phyloP scores from a whole-genome alignment of 1,284 basidiomycete genomes.

The Acaromyces ingoldii region DNA sequence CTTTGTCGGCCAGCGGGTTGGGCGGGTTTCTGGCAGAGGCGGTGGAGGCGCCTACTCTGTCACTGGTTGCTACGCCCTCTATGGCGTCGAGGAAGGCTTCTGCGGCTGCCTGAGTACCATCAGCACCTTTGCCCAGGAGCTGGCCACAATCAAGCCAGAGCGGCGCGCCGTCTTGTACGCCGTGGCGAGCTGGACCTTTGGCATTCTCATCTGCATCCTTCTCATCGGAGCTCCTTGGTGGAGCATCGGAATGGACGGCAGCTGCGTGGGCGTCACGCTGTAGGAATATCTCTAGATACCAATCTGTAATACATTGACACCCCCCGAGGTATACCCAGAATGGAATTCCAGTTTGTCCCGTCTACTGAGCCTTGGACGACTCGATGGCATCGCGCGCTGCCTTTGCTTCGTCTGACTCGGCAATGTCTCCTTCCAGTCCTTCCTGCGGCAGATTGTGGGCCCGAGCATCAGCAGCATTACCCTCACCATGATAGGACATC shows the following conservation, averaged over 20 bases:
- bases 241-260: conserved; percentile 32
- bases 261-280: conserved; percentile 22
- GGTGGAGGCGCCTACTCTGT: conserved; percentile 7
- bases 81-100: conserved; percentile 72
- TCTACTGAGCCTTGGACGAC: neutral
- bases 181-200: conserved; percentile 26
- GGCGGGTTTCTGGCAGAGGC: conserved; percentile 5
- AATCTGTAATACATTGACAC: neutral
- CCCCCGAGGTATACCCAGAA: neutral
- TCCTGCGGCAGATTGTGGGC: conserved; percentile 1
- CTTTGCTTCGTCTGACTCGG: conserved; percentile 10
- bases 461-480: neutral
- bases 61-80: conserved; percentile 32
- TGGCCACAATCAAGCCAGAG: conserved; percentile 58
- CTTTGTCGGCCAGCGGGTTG: conserved; percentile 26
- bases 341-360: neutral
- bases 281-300: neutral
- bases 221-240: conserved; percentile 45
- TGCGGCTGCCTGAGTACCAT: conserved; percentile 93
- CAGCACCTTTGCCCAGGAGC: conserved; percentile 84
- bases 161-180: conserved; percentile 35
- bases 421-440: conserved; percentile 7
- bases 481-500: neutral
- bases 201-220: conserved; percentile 33
- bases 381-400: conserved; percentile 7